Percentiles rank a stretch among this genome's conserved stretches.
phyloP scores from a whole-genome alignment of 768 basidiomycete species.

The Lepiota subincarnata region DNA sequence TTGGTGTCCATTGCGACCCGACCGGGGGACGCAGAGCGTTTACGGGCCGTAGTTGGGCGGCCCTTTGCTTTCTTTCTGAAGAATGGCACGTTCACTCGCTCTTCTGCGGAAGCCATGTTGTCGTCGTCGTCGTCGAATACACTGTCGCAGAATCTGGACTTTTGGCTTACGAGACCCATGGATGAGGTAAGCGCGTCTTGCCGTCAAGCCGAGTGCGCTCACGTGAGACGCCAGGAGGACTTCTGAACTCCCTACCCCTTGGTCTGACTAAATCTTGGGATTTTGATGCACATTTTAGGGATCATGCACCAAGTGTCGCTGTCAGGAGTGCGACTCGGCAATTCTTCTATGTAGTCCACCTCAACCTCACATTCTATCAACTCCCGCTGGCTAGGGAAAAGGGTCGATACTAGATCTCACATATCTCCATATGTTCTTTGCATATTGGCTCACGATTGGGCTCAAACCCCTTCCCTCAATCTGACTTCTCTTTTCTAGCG shows the following conservation, averaged over 20 bases:
- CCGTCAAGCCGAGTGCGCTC: too few relatives aligned
- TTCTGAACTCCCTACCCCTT: too few relatives aligned
- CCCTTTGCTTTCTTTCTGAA: conserved; percentile 78
- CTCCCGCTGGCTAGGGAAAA: background rate
- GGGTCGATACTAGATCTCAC: background rate
- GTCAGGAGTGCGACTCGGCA: too few relatives aligned
- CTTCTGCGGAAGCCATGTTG: conserved; percentile 35
- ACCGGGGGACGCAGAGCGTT: conserved; percentile 51
- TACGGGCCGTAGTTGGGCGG: conserved; percentile 71
- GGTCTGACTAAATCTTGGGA: too few relatives aligned
- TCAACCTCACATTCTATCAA: background rate
- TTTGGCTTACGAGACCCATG: too few relatives aligned
- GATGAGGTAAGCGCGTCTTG: too few relatives aligned
- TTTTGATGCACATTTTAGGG: too few relatives aligned
- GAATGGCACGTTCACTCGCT: conserved; percentile 64
- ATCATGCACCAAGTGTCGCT: too few relatives aligned
- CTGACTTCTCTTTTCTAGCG: conserved; percentile 1
- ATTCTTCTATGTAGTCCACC: too few relatives aligned
- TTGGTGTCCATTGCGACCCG: conserved; percentile 17
- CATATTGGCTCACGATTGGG: background rate
- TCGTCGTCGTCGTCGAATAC: conserved; percentile 18
- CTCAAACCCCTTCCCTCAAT: background rate
- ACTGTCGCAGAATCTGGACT: too few relatives aligned
- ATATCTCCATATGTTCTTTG: background rate
- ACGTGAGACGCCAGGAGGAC: too few relatives aligned